Evolutionary conservation across 305 asterid species (phyloP), one percentile per base, ranked within the genome.

Genomic region (Fraxinus angustifolia): DNA sequence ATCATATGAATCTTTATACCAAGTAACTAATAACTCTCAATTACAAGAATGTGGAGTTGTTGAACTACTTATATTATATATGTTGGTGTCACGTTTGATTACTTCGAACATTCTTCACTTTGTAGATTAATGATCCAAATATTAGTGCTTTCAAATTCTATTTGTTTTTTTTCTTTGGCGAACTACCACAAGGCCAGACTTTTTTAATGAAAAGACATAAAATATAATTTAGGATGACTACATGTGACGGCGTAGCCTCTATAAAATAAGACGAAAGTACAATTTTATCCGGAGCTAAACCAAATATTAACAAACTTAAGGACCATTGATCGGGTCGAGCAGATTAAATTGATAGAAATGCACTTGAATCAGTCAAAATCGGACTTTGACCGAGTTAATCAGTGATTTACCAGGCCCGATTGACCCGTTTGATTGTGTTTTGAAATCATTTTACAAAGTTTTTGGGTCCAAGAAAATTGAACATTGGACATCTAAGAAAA

Each of bases 21-120:
- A 2, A 48, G 58, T 14, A 48, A 48, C 7, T 4, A 48, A 48
- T 3, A 48, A 14, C 58, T 48, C 58, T 48, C 14, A 2, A 11
- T 76, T 75, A 78, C 16, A 5, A 35, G 73, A 87, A 82, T 71
- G 85, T 85, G 90, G 90, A 84, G 88, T 88, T 21, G 90, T 86
- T 88, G 89, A 84, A 77, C 86, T 7, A 79, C 26, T 23, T 23
- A 23, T 23, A 82, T 83, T 35, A 8, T 38, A 8, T 17, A 38
- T 77, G 78, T 14, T 79, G 82, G 85, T 85, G 81, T 36, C 81
- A 50, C 36, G 72, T 68, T 38, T 48, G 73, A 70, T 67, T 67
- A 48, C 86, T 79, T 56, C 26, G 23, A 82, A 76, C 79, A 74
- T 74, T 84, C 76, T 82, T 60, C 38, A 16, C 6, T 48, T 14